A percentile compares a stretch with the other conserved stretches of the same genome.
phyloP scores from a whole-genome alignment of 257 asterid species.

The Salvia miltiorrhiza region DNA sequence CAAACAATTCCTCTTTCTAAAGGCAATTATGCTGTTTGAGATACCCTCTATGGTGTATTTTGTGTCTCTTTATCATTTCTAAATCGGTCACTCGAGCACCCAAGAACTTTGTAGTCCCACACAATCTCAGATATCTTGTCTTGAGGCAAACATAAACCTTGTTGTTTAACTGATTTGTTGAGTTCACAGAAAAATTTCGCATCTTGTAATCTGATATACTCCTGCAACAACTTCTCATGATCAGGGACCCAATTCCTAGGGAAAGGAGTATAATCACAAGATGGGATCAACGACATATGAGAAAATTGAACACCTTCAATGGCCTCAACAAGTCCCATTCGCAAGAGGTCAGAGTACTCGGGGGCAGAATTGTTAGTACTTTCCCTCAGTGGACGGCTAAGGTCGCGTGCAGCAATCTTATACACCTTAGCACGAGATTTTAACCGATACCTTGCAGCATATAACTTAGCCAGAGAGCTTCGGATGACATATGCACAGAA shows the following conservation, averaged over 20 bases:
- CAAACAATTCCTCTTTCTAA: not conserved
- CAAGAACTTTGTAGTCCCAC: conserved; percentile 80
- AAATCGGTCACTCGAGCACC: conserved; percentile 44
- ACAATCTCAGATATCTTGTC: conserved; percentile 74
- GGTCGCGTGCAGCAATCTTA: conserved; percentile 77
- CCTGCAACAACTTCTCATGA: conserved; percentile 71
- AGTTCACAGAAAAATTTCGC: conserved; percentile 72
- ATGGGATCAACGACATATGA: conserved; percentile 67
- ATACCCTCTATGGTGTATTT: conserved; percentile 13
- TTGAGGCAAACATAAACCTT: conserved; percentile 66
- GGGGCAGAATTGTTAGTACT: conserved; percentile 80
- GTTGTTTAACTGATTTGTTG: conserved; percentile 53
- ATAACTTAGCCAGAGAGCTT: conserved; percentile 89
- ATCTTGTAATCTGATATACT: conserved; percentile 70
- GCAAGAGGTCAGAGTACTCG: conserved; percentile 88
- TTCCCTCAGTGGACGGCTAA: conserved; percentile 78
- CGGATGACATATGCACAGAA: conserved; percentile 93
- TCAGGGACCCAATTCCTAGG: conserved; percentile 88
- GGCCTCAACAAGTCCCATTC: conserved; percentile 90
- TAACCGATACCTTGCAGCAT: conserved; percentile 90
- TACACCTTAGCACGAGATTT: conserved; percentile 96
- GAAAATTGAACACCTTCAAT: conserved; percentile 93
- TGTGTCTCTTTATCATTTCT: conserved; percentile 26
- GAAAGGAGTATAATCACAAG: conserved; percentile 91
- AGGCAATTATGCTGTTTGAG: not conserved